These are phyloP conservation scores for Erigeron canadensis DNA, from an alignment of 129 eudicot genomes.

Conservation along the genomic window DNA sequence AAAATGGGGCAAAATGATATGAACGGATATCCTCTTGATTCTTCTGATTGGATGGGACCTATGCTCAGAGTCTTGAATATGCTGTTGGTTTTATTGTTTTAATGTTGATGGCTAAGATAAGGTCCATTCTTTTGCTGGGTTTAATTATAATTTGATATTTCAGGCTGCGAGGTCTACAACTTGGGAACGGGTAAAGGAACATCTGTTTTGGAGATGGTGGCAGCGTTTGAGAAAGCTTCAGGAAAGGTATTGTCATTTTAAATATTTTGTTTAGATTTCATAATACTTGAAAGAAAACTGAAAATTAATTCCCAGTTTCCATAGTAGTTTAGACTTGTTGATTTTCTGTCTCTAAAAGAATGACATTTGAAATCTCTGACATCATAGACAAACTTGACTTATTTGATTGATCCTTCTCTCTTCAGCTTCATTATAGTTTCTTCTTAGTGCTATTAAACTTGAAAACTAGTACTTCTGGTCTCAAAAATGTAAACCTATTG, in stretches of 20 bases:
- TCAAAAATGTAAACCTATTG: background rate
- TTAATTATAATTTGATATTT: conserved; percentile 15
- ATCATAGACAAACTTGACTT: background rate
- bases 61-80: background rate
- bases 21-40: background rate
- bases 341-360: background rate
- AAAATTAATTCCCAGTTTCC: background rate
- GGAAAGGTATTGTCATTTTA: conserved; percentile 59
- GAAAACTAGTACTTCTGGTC: background rate
- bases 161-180: conserved; percentile 89
- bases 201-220: conserved; percentile 90
- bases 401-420: background rate
- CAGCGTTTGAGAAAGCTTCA: conserved; percentile 85
- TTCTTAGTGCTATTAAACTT: conserved; percentile 5
- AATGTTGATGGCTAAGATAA: background rate
- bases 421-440: background rate
- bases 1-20: background rate
- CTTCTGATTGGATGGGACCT: background rate
- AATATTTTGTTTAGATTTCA: background rate
- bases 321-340: background rate
- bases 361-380: background rate
- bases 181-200: conserved; percentile 96
- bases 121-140: background rate
- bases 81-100: background rate
- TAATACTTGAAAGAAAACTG: background rate